phyloP scores from a whole-genome alignment of 2,329 filamentous ascomycete genomes.

The Beauveria sp. region DNA sequence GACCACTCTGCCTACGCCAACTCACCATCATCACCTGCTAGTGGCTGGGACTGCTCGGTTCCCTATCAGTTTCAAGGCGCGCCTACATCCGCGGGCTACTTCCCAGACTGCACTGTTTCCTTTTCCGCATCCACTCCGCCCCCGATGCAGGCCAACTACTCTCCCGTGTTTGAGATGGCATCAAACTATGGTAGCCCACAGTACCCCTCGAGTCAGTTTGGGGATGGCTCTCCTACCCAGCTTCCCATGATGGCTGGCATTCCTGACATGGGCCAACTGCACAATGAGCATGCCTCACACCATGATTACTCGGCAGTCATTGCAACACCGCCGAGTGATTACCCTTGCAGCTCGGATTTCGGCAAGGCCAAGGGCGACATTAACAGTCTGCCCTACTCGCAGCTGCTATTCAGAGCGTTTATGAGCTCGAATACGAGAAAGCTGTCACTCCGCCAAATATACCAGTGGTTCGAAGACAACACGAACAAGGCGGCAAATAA shows the following conservation, averaged over 20 bases:
- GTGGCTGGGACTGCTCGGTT: neutral
- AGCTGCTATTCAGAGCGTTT: conserved; percentile 71
- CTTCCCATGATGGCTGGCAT: neutral
- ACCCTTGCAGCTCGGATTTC: neutral
- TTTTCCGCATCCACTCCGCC: neutral
- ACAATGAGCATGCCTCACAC: neutral
- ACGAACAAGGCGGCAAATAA: conserved; percentile 73
- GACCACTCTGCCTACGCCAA: conserved; percentile 1
- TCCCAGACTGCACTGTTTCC: neutral
- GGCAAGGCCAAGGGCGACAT: neutral
- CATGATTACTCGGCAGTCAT: neutral
- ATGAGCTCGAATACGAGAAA: conserved; percentile 56
- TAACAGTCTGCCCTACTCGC: conserved; percentile 57
- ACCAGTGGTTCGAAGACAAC: conserved; percentile 79
- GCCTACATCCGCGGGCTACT: neutral
- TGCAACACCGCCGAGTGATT: neutral
- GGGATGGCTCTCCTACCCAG: neutral
- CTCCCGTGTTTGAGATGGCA: neutral
- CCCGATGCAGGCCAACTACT: conserved; percentile 2
- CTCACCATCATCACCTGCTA: neutral
- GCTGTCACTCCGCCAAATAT: conserved; percentile 80
- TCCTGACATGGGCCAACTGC: neutral
- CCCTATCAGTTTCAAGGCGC: neutral
- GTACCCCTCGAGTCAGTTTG: neutral
- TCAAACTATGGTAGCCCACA: neutral